Conservation (phyloP, 2,329 filamentous ascomycete genomes). For the Talaromyces sp. region DNA sequence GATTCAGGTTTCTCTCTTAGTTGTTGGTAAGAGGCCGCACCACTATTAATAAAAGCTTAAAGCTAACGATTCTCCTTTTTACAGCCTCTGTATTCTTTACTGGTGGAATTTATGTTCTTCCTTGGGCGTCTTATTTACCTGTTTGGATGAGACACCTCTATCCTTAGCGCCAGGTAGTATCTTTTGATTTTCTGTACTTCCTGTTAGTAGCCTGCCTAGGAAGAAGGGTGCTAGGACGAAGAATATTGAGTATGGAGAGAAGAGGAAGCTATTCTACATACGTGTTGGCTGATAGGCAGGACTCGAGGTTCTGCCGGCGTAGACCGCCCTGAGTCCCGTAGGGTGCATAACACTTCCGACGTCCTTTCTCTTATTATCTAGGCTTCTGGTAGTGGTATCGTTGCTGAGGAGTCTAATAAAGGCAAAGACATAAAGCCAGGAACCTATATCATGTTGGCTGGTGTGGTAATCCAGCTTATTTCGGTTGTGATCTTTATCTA, state of each 20-base stretch:
- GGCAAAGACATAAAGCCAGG: slow-evolving; percentile 48
- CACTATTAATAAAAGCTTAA: background rate
- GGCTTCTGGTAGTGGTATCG: slow-evolving; percentile 58
- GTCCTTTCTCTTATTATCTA: slow-evolving; percentile 59
- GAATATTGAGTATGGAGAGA: no score
- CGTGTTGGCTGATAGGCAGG: no score
- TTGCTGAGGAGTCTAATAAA: slow-evolving; percentile 47
- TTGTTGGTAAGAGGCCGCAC: background rate
- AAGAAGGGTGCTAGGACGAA: no score
- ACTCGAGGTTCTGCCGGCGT: no score
- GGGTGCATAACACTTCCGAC: no score
- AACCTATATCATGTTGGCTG: slow-evolving; percentile 55
- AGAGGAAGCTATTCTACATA: no score
- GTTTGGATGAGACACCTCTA: slow-evolving; percentile 48
- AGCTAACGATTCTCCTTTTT: background rate
- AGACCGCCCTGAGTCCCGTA: no score
- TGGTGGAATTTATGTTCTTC: slow-evolving; percentile 54
- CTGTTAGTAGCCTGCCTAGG: no score
- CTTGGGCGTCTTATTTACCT: slow-evolving; percentile 52
- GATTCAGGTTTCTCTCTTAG: background rate
- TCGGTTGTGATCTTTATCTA: slow-evolving; percentile 57
- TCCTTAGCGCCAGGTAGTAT: slow-evolving; percentile 48
- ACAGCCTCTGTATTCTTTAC: slow-evolving; percentile 55
- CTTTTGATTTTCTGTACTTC: slow-evolving; percentile 56
- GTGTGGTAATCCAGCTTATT: slow-evolving; percentile 61